Conservation (phyloP, 345 rosid genomes). For the Jatropha curcas region DNA sequence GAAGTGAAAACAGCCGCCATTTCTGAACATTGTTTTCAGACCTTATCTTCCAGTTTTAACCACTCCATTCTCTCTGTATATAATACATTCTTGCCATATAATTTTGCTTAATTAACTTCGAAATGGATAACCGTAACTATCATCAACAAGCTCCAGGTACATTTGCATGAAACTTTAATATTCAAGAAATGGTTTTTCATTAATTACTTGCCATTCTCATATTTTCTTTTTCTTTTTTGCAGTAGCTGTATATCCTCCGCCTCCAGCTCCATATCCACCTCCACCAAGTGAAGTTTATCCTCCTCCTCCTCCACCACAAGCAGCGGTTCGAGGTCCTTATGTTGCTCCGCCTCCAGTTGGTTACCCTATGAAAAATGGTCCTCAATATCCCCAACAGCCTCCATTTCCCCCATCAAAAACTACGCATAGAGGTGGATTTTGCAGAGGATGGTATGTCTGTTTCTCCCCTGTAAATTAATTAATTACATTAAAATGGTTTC, state of each 20-base stretch:
- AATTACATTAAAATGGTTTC: background rate
- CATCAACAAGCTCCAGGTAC: constrained; percentile 14
- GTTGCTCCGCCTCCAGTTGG: constrained; percentile 28
- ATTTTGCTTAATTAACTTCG: background rate
- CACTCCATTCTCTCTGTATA: background rate
- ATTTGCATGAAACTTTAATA: too few relatives aligned
- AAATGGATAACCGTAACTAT: background rate
- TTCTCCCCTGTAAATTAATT: background rate
- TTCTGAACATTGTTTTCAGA: background rate
- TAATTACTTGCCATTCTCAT: too few relatives aligned
- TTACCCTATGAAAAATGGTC: constrained; percentile 22
- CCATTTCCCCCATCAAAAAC: constrained; percentile 2
- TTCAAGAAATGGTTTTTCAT: too few relatives aligned
- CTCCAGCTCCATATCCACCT: background rate
- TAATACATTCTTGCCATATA: background rate
- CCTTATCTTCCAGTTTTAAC: background rate
- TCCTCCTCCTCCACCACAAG: background rate
- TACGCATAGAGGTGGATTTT: constrained; percentile 11
- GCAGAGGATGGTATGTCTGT: constrained; percentile 20
- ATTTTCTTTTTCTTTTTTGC: too few relatives aligned
- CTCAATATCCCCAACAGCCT: background rate
- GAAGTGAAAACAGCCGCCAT: background rate
- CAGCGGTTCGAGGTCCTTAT: constrained; percentile 19
- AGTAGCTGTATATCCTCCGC: constrained; percentile 6
- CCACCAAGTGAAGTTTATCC: background rate